These are phyloP conservation scores for Lagenidium sp. DNA, from an alignment of 352 stramenopile species.

Conservation along the genomic window DNA sequence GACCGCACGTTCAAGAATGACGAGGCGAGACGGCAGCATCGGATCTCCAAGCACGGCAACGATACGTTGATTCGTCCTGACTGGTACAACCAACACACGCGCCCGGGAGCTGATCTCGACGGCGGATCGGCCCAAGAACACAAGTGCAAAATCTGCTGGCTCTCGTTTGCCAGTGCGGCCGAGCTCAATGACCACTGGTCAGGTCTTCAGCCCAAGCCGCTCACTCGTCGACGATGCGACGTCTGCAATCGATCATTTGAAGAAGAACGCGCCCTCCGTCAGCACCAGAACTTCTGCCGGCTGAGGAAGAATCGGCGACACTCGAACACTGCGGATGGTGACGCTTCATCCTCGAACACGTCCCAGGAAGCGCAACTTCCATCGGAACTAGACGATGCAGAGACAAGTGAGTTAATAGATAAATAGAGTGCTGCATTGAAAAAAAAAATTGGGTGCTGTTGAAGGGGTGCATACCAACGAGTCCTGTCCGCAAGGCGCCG, in stretches of 20 bases:
- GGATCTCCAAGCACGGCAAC: slow-evolving; percentile 73
- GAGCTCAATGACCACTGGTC: slow-evolving; percentile 17
- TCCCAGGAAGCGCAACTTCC: too few species aligned
- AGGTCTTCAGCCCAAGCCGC: slow-evolving; percentile 14
- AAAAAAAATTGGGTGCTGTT: too few species aligned
- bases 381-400: too few species aligned
- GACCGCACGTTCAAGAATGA: slow-evolving; percentile 68
- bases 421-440: too few species aligned
- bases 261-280: slow-evolving; percentile 57
- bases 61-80: slow-evolving; percentile 72
- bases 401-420: too few species aligned
- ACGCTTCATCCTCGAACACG: too few species aligned
- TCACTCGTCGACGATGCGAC: slow-evolving; percentile 3
- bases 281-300: slow-evolving; percentile 70
- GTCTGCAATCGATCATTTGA: slow-evolving; percentile 47
- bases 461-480: too few species aligned
- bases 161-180: slow-evolving; percentile 9
- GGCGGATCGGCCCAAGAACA: slow-evolving; percentile 12
- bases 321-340: too few species aligned
- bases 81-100: slow-evolving; percentile 33
- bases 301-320: too few species aligned
- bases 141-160: slow-evolving; percentile 23
- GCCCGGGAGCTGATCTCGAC: slow-evolving; percentile 16
- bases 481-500: too few species aligned
- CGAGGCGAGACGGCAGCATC: slow-evolving; percentile 62